A percentile compares a stretch with the other conserved stretches of the same genome.
Evolutionary conservation across 805 yeast genomes (phyloP).

Genomic region (Komagataella phaffii): DNA sequence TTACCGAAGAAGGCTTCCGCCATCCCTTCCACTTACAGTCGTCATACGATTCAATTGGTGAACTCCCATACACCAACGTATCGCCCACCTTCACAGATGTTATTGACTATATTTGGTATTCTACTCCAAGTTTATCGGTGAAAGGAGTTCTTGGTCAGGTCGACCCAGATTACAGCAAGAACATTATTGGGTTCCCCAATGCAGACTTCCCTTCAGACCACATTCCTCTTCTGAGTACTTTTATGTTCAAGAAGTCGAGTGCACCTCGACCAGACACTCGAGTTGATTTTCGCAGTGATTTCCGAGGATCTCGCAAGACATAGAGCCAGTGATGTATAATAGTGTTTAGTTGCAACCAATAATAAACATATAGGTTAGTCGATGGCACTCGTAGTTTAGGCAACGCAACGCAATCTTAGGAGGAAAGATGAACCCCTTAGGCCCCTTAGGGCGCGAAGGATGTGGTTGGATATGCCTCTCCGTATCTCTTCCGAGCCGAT

Average conservation of each 20-base stretch:
- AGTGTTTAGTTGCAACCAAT: background rate
- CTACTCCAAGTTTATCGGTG: slow-evolving; percentile 69
- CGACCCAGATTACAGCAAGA: slow-evolving; percentile 62
- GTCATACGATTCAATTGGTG: slow-evolving; percentile 74
- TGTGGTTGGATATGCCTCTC: background rate
- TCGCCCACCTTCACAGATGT: slow-evolving; percentile 89
- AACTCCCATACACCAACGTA: slow-evolving; percentile 87
- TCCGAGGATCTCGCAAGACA: slow-evolving; percentile 1
- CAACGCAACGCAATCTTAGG: background rate
- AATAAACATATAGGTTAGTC: background rate
- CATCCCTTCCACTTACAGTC: slow-evolving; percentile 76
- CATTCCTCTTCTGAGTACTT: slow-evolving; percentile 70
- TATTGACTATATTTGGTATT: slow-evolving; percentile 93
- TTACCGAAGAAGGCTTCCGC: slow-evolving; percentile 77
- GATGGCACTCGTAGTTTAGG: background rate
- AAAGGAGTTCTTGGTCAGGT: slow-evolving; percentile 78
- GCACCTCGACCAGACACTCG: background rate
- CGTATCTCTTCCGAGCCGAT: background rate
- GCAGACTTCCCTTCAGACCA: slow-evolving; percentile 93
- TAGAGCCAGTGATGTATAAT: background rate
- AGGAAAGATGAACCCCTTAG: background rate
- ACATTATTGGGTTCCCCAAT: slow-evolving; percentile 86
- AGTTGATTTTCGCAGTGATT: slow-evolving; percentile 1
- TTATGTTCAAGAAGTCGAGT: slow-evolving; percentile 47
- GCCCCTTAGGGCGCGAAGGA: background rate